phyloP scores from a whole-genome alignment of 805 yeast species.

The Komagataella kurtzmanii region DNA sequence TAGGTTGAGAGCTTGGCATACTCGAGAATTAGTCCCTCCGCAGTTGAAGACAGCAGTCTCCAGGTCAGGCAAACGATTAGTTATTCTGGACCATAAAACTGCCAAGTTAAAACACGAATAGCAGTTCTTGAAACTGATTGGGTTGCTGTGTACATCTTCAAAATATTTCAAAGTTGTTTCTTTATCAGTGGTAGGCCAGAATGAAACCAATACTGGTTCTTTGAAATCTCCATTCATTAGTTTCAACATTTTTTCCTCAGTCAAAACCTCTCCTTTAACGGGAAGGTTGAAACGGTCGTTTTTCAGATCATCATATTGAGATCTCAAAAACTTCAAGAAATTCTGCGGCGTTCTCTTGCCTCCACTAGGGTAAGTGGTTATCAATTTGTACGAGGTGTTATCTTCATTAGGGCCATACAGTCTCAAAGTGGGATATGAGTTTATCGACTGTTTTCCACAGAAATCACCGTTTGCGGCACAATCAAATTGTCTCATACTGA shows the following conservation, averaged over 20 bases:
- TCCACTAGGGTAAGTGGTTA: slow-evolving; percentile 32
- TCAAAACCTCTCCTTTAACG: slow-evolving; percentile 24
- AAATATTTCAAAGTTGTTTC: slow-evolving; percentile 21
- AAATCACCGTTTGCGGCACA: slow-evolving; percentile 82
- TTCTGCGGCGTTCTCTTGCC: slow-evolving; percentile 32
- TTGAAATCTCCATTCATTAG: slow-evolving; percentile 40
- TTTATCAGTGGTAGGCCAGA: slow-evolving; percentile 47
- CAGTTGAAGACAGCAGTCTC: slow-evolving; percentile 51
- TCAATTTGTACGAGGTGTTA: slow-evolving; percentile 20
- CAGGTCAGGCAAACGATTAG: slow-evolving; percentile 28
- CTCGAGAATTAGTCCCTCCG: slow-evolving; percentile 22
- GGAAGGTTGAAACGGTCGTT: slow-evolving; percentile 23
- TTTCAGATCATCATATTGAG: slow-evolving; percentile 33
- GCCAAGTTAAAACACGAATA: slow-evolving; percentile 36
- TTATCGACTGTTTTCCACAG: slow-evolving; percentile 54
- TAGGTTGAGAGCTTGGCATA: slow-evolving; percentile 42
- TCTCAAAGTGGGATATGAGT: slow-evolving; percentile 56
- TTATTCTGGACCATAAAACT: slow-evolving; percentile 42
- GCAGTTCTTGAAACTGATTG: slow-evolving; percentile 25
- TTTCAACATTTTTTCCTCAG: slow-evolving; percentile 20
- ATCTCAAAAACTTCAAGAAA: slow-evolving; percentile 38
- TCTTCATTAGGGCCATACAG: slow-evolving; percentile 49
- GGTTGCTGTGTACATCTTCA: slow-evolving; percentile 15
- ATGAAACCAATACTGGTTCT: slow-evolving; percentile 45
- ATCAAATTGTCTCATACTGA: slow-evolving; percentile 64